Percentiles rank a stretch among this genome's conserved stretches.
Evolutionary conservation across 129 eudicot genomes (phyloP).

Genomic region (Rutidosis leptorrhynchoides): DNA sequence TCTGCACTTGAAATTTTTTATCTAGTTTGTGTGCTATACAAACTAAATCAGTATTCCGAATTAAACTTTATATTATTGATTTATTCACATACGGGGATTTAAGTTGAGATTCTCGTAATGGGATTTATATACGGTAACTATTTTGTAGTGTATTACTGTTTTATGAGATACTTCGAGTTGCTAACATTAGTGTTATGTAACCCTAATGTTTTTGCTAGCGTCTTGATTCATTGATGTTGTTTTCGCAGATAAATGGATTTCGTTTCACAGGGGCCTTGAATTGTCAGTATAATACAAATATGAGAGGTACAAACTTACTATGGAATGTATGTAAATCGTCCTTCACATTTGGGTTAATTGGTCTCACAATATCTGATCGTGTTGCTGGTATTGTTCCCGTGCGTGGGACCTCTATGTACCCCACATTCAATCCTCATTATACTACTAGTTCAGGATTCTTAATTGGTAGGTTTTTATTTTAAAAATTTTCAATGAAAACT

Average conservation of each 20-base stretch:
- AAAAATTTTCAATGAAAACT: too few relatives aligned
- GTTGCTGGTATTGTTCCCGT: conserved; percentile 62
- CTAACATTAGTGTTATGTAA: neutral
- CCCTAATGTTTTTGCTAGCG: neutral
- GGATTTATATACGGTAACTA: neutral
- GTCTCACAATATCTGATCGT: conserved; percentile 77
- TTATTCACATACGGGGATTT: neutral
- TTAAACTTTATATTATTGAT: too few relatives aligned
- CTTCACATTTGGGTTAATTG: conserved; percentile 67
- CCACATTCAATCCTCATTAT: conserved; percentile 66
- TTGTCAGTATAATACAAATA: conserved; percentile 25
- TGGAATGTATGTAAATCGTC: conserved; percentile 57
- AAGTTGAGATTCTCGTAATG: neutral
- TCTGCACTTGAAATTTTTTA: neutral
- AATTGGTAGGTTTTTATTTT: conserved; percentile 34
- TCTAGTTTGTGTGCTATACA: neutral
- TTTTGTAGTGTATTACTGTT: neutral
- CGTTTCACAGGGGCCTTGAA: conserved; percentile 22
- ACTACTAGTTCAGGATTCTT: conserved; percentile 28
- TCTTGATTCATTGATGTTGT: conserved; percentile 11
- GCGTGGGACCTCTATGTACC: conserved; percentile 83
- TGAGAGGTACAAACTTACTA: conserved; percentile 42
- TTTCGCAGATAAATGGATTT: conserved; percentile 33
- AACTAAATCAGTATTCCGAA: neutral
- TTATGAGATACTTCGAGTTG: neutral